phyloP scores from a whole-genome alignment of 225 moss, liverwort and hornwort genomes.

The Antitrichia curtipendula region DNA sequence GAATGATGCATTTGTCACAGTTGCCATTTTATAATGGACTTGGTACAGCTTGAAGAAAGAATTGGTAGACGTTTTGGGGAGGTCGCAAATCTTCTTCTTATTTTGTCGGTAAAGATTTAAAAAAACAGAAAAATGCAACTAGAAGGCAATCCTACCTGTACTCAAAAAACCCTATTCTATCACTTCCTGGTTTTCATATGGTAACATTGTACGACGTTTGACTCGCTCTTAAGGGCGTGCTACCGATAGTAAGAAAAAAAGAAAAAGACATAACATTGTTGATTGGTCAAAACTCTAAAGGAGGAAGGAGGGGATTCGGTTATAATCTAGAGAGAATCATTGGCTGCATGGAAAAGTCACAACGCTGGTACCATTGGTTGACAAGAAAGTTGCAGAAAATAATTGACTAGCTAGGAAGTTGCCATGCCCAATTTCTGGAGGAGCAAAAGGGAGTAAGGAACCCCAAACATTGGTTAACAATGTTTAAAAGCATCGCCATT shows the following conservation, averaged over 20 bases:
- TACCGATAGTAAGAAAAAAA: background rate
- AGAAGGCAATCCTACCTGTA: background rate
- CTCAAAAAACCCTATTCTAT: background rate
- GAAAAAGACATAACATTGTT: background rate
- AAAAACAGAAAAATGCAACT: background rate
- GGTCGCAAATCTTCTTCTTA: background rate
- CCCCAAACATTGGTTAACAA: background rate
- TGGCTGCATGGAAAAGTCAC: rapidly evolving
- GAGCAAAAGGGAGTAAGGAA: rapidly evolving
- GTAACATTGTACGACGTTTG: background rate
- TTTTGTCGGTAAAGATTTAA: background rate
- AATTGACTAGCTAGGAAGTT: rapidly evolving
- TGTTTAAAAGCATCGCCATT: background rate
- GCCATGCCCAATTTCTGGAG: rapidly evolving
- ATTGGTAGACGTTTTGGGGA: background rate
- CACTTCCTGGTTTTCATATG: background rate
- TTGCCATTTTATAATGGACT: background rate
- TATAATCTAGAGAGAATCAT: background rate
- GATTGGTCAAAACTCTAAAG: background rate
- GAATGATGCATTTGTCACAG: background rate
- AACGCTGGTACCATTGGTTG: background rate
- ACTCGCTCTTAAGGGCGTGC: background rate
- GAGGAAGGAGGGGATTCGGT: background rate
- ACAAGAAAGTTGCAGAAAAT: rapidly evolving
- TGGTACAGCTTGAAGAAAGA: background rate